These are phyloP conservation scores for Quercus dentata DNA, from an alignment of 306 rosid species.

Conservation along the genomic window DNA sequence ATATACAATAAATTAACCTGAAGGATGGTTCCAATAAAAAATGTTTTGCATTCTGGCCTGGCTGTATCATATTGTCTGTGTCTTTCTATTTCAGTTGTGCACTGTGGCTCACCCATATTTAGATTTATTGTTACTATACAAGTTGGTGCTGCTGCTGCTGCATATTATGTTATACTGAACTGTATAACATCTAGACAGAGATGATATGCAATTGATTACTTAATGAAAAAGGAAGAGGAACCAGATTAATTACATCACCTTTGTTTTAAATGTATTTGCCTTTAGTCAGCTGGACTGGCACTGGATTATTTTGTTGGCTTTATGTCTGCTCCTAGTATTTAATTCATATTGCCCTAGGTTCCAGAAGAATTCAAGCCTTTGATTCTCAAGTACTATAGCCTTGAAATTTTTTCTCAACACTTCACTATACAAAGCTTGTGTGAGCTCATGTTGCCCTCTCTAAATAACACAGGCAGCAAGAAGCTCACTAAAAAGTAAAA, in stretches of 20 bases:
- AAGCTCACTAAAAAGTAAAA: not conserved
- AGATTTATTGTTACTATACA: not conserved
- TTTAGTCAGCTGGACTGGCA: not conserved
- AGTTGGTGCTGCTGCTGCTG: not conserved
- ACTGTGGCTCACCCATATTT: not conserved
- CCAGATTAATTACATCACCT: not conserved
- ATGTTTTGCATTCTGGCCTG: not conserved
- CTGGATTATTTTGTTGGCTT: not conserved
- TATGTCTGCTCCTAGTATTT: not conserved
- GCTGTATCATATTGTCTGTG: not conserved
- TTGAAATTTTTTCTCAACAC: not conserved
- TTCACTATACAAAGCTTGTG: not conserved
- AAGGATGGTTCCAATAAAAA: not conserved
- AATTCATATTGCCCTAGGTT: not conserved
- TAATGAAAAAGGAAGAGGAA: not conserved
- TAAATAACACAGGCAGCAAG: not conserved
- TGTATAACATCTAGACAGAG: not conserved
- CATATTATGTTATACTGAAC: not conserved
- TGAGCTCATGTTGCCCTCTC: not conserved
- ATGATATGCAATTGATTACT: not conserved
- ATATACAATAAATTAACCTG: not conserved
- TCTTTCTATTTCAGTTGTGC: not conserved
- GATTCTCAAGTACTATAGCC: not conserved
- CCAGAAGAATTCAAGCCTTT: not conserved
- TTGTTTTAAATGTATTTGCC: not conserved